Evolutionary conservation across 192 early-diverging fungal genomes (phyloP).

Genomic region (Podila epigama): DNA sequence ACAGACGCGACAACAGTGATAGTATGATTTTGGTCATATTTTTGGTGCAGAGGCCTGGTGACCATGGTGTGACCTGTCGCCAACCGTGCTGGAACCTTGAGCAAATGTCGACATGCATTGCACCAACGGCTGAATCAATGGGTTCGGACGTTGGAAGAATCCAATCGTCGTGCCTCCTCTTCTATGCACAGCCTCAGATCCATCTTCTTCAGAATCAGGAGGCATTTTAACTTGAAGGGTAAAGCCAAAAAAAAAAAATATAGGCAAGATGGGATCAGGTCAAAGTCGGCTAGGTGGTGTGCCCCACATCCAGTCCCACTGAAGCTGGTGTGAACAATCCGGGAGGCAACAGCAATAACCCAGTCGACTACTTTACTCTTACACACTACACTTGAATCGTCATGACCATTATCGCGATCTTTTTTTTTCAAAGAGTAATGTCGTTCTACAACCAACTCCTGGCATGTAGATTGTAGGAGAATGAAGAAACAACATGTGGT

Average conservation of each 20-base stretch:
- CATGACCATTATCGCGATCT: too few species aligned
- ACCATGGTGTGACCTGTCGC: slow-evolving; percentile 30
- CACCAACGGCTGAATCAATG: slow-evolving; percentile 33
- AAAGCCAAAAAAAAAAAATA: slow-evolving; percentile 12
- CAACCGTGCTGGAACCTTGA: slow-evolving; percentile 31
- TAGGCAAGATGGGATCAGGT: slow-evolving; percentile 23
- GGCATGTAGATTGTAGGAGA: too few species aligned
- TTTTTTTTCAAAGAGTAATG: too few species aligned
- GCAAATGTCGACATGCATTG: slow-evolving; percentile 11
- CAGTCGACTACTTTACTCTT: too few species aligned
- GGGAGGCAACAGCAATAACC: too few species aligned
- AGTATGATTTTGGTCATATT: slow-evolving; percentile 43
- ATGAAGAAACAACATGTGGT: too few species aligned
- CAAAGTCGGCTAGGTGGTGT: slow-evolving; percentile 27
- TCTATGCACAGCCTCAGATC: not conserved
- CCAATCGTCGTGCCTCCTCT: slow-evolving; percentile 8
- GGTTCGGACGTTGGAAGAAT: slow-evolving; percentile 19
- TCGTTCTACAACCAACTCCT: too few species aligned
- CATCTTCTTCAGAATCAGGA: not conserved
- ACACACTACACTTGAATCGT: too few species aligned
- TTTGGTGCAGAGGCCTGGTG: slow-evolving; percentile 23
- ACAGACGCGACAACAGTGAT: slow-evolving; percentile 32
- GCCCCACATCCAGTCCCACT: slow-evolving; percentile 21
- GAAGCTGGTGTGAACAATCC: too few species aligned
- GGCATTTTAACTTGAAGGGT: not conserved